Evolutionary conservation across 148 eudicot genomes (phyloP).

Genomic region (Vaccinium vitisidaea): DNA sequence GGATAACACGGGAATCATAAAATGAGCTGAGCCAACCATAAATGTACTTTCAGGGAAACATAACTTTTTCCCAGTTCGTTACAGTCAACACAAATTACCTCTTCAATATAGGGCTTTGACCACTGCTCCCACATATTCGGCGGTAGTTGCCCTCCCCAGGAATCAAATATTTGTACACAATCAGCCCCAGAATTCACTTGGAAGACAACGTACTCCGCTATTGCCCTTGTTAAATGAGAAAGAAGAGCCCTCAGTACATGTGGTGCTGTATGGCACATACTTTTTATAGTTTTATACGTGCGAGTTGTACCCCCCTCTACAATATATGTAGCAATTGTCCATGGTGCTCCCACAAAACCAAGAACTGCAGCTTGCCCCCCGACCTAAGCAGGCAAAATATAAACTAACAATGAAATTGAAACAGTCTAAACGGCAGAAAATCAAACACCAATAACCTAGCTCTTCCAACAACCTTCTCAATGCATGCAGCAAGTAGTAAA

Average conservation of each 20-base stretch:
- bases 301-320: constrained; percentile 97
- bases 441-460: neutral
- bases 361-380: constrained; percentile 83
- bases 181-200: constrained; percentile 94
- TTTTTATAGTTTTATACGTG: constrained; percentile 85
- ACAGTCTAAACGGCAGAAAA: neutral
- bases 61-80: neutral
- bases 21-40: neutral
- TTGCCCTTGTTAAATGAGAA: constrained; percentile 75
- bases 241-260: constrained; percentile 67
- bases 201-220: constrained; percentile 73
- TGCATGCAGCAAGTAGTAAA: neutral
- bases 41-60: neutral
- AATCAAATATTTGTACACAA: constrained; percentile 94
- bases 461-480: constrained; percentile 3
- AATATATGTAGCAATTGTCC: constrained; percentile 96
- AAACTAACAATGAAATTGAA: neutral
- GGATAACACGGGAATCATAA: neutral
- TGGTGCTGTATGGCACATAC: constrained; percentile 93
- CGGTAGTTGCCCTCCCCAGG: constrained; percentile 96
- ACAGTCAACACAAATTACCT: constrained; percentile 43
- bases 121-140: constrained; percentile 94
- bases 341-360: constrained; percentile 99
- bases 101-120: constrained; percentile 93
- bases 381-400: constrained; percentile 46